Conservation (phyloP, 2,329 filamentous ascomycete species). For the Botrytis porri region DNA sequence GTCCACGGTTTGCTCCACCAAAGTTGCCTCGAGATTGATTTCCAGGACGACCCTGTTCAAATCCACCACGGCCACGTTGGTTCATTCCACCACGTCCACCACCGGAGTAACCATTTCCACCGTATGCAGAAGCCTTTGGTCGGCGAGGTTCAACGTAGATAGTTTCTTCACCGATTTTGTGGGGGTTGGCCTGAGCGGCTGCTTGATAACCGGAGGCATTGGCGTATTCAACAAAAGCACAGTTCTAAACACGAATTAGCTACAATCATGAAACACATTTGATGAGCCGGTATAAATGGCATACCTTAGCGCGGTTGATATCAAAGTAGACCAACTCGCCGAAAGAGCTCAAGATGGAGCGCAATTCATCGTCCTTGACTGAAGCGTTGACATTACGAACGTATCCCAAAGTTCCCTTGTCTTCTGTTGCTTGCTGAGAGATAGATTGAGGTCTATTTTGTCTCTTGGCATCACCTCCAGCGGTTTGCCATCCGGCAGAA, state of each 20-base stretch:
- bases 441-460: slow-evolving; percentile 72
- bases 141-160: slow-evolving; percentile 88
- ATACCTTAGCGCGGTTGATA: slow-evolving; percentile 80
- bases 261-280: background rate
- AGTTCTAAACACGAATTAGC: slow-evolving; percentile 62
- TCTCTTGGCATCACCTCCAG: slow-evolving; percentile 71
- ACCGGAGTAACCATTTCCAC: slow-evolving; percentile 63
- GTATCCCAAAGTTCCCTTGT: slow-evolving; percentile 78
- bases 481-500: slow-evolving; percentile 79
- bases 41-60: slow-evolving; percentile 53
- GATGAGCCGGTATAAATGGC: slow-evolving; percentile 16
- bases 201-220: slow-evolving; percentile 77
- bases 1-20: slow-evolving; percentile 56
- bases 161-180: slow-evolving; percentile 76
- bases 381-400: slow-evolving; percentile 95
- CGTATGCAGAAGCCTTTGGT: slow-evolving; percentile 67
- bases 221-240: slow-evolving; percentile 93
- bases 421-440: slow-evolving; percentile 56
- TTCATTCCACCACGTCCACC: slow-evolving; percentile 58
- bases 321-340: slow-evolving; percentile 72
- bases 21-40: slow-evolving; percentile 34
- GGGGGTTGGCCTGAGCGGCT: slow-evolving; percentile 80
- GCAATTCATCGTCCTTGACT: slow-evolving; percentile 72
- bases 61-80: slow-evolving; percentile 65
- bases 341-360: slow-evolving; percentile 66